Conservation (phyloP, 495 filamentous ascomycete species). For the Penicillium manginii region DNA sequence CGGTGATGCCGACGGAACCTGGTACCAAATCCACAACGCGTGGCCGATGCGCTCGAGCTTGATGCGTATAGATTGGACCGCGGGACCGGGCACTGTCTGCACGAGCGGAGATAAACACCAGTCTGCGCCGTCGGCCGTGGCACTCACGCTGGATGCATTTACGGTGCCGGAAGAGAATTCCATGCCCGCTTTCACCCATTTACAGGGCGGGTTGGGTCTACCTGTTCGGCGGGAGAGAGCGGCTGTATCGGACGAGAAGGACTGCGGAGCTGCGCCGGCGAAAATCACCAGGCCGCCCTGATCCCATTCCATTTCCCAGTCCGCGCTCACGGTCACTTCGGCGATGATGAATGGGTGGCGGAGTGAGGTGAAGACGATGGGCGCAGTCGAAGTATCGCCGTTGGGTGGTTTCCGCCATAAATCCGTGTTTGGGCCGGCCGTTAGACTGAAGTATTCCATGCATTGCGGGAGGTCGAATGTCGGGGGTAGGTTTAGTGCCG, state of each 20-base stretch:
- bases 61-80: slow-evolving; percentile 51
- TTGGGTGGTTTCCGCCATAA: slow-evolving; percentile 58
- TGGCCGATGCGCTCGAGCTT: slow-evolving; percentile 62
- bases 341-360: slow-evolving; percentile 57
- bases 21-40: slow-evolving; percentile 62
- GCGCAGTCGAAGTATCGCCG: slow-evolving; percentile 59
- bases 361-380: slow-evolving; percentile 60
- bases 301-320: slow-evolving; percentile 65
- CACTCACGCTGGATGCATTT: slow-evolving; percentile 59
- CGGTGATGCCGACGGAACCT: slow-evolving; percentile 43
- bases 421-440: slow-evolving; percentile 59
- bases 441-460: slow-evolving; percentile 61
- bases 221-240: slow-evolving; percentile 17
- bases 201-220: slow-evolving; percentile 38
- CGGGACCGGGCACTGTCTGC: slow-evolving; percentile 22
- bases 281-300: slow-evolving; percentile 78
- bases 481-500: slow-evolving; percentile 52
- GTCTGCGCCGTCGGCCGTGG: slow-evolving; percentile 60
- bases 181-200: slow-evolving; percentile 65
- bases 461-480: slow-evolving; percentile 52
- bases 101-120: slow-evolving; percentile 56
- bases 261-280: slow-evolving; percentile 66
- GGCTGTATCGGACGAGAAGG: slow-evolving; percentile 30
- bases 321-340: slow-evolving; percentile 61
- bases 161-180: slow-evolving; percentile 57